These are phyloP conservation scores for Cardamine resedifolia DNA, from an alignment of 345 rosid genomes.

Conservation along the genomic window DNA sequence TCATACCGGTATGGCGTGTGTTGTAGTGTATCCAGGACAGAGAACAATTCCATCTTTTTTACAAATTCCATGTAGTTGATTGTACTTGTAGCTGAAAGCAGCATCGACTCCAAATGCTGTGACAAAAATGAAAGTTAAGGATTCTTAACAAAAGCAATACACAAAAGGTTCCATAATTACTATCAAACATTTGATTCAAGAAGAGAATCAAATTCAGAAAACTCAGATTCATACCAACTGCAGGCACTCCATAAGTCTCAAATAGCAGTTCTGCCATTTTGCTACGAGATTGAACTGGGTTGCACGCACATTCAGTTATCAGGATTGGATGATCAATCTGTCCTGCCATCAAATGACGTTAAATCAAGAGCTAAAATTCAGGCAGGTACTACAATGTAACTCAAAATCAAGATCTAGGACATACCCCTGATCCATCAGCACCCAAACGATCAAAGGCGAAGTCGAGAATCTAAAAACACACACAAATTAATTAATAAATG, in stretches of 20 bases:
- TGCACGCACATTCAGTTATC: slow-evolving; percentile 90
- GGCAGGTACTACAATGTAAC: slow-evolving; percentile 5
- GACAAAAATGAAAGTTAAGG: slow-evolving; percentile 6
- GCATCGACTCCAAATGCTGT: slow-evolving; percentile 96
- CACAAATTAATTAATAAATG: background rate
- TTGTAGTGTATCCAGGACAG: slow-evolving; percentile 84
- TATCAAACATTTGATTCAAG: background rate
- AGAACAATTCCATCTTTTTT: slow-evolving; percentile 80
- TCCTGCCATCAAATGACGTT: slow-evolving; percentile 52
- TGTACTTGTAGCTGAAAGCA: slow-evolving; percentile 91
- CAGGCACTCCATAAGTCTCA: slow-evolving; percentile 96
- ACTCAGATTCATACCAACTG: slow-evolving; percentile 60
- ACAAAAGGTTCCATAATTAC: background rate
- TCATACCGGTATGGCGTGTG: slow-evolving; percentile 80
- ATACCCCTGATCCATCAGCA: slow-evolving; percentile 77
- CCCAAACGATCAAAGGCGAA: slow-evolving; percentile 93
- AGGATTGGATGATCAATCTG: slow-evolving; percentile 97
- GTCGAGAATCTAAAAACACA: slow-evolving; percentile 70
- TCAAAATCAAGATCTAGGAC: slow-evolving; percentile 19
- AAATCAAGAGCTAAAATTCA: slow-evolving; percentile 37
- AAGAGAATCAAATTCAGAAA: background rate
- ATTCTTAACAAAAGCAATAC: slow-evolving; percentile 18
- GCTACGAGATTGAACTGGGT: slow-evolving; percentile 90
- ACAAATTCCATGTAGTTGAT: slow-evolving; percentile 78
- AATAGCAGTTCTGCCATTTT: slow-evolving; percentile 98